These are phyloP conservation scores for Hymenoscyphus infarciens DNA, from an alignment of 2,329 filamentous ascomycete species.

Conservation along the genomic window DNA sequence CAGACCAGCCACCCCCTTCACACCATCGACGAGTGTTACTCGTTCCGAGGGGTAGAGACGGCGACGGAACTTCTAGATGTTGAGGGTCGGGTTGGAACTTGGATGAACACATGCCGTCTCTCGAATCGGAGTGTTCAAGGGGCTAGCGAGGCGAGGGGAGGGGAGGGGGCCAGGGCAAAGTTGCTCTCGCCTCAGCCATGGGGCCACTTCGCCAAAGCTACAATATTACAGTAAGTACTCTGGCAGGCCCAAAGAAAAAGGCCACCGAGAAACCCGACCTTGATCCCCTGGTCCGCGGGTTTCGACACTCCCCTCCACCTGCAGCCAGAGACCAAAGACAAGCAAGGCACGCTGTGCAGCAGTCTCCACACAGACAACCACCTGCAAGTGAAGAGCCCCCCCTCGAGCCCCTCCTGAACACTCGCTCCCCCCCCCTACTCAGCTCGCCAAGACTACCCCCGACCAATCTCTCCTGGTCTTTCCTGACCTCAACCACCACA, in stretches of 20 bases:
- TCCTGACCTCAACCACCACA: constrained; percentile 21
- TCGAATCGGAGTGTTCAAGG: background rate
- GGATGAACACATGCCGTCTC: constrained; percentile 23
- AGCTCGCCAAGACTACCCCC: constrained; percentile 22
- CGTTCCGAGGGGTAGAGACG: background rate
- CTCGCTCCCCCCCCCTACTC: background rate
- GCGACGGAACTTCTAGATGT: constrained; percentile 1
- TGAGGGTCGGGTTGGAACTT: background rate
- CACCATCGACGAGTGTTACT: background rate
- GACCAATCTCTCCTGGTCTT: constrained; percentile 30
- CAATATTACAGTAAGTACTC: too few species aligned
- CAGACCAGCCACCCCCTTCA: constrained; percentile 34
- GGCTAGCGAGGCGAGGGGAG: background rate
- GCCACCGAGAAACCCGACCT: constrained; percentile 1
- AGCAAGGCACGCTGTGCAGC: constrained; percentile 1
- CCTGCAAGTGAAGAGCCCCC: background rate
- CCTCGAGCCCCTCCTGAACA: background rate
- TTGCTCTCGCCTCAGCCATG: constrained; percentile 8
- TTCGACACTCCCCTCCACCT: constrained; percentile 10
- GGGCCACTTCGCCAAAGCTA: background rate
- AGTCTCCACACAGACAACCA: background rate
- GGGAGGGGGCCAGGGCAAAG: constrained; percentile 3
- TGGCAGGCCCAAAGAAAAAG: background rate
- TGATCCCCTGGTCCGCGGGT: constrained; percentile 6
- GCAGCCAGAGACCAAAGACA: background rate